phyloP scores from a whole-genome alignment of 2,329 filamentous ascomycete genomes.

The Lachnellula subtilissima region DNA sequence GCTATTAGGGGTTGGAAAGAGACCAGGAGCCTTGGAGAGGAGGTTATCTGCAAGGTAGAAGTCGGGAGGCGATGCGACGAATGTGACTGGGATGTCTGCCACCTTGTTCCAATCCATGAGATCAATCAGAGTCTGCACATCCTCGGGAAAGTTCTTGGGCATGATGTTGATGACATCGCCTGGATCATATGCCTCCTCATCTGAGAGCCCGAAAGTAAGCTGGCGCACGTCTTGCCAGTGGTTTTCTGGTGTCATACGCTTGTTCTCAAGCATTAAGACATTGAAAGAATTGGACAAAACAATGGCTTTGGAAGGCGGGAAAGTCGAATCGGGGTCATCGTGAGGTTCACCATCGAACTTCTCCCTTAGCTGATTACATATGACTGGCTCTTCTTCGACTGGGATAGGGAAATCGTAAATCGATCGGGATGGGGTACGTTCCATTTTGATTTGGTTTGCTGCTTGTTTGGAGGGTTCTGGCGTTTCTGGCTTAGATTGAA shows the following conservation, averaged over 20 bases:
- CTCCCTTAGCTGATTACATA: conserved; percentile 1
- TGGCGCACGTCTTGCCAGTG: conserved; percentile 96
- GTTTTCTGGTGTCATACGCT: conserved; percentile 63
- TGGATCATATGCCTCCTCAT: conserved; percentile 47
- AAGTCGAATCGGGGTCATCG: conserved; percentile 1
- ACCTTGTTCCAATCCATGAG: conserved; percentile 73
- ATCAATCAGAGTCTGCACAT: conserved; percentile 73
- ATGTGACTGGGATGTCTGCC: conserved; percentile 64
- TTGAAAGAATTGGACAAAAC: conserved; percentile 9
- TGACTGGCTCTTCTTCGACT: not conserved
- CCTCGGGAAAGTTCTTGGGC: conserved; percentile 78
- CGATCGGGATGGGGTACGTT: no score
- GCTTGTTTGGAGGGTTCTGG: no score
- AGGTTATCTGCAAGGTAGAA: conserved; percentile 27
- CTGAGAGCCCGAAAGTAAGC: conserved; percentile 54
- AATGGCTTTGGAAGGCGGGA: conserved; percentile 6
- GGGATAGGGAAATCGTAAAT: not conserved
- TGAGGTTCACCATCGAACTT: not conserved
- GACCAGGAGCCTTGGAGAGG: conserved; percentile 34
- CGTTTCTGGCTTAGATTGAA: no score
- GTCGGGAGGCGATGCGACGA: conserved; percentile 36
- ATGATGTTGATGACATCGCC: conserved; percentile 79
- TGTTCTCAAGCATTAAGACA: conserved; percentile 55
- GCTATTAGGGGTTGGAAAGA: conserved; percentile 31
- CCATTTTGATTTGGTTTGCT: no score